These are phyloP conservation scores for Spathaspora girioi DNA, from an alignment of 805 yeast species.

Conservation along the genomic window DNA sequence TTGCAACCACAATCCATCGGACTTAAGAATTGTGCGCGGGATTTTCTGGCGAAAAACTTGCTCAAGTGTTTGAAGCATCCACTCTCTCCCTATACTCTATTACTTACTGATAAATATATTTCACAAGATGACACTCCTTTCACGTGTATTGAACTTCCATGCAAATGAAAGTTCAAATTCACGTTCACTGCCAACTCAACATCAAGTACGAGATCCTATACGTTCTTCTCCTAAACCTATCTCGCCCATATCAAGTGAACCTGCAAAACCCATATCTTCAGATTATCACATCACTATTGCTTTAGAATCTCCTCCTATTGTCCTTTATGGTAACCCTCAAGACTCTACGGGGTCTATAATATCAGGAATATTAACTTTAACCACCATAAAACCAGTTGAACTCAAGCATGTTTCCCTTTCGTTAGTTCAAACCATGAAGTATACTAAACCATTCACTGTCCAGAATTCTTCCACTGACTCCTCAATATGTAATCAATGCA, in stretches of 20 bases:
- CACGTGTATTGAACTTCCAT: background rate
- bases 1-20: too few species aligned
- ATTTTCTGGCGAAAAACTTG: too few species aligned
- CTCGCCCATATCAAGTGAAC: background rate
- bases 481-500: background rate
- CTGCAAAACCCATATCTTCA: background rate
- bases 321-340: constrained; percentile 72
- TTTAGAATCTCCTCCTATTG: constrained; percentile 88
- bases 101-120: too few species aligned
- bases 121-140: background rate
- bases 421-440: constrained; percentile 67
- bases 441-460: constrained; percentile 63
- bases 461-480: constrained; percentile 16
- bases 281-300: constrained; percentile 44
- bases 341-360: constrained; percentile 85
- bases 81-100: too few species aligned
- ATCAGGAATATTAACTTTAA: constrained; percentile 59
- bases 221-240: background rate
- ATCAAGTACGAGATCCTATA: background rate
- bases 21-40: too few species aligned
- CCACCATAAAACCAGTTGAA: constrained; percentile 37
- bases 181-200: background rate
- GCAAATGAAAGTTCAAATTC: background rate
- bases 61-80: too few species aligned
- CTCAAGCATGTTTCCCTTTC: constrained; percentile 59